Evolutionary conservation across 192 early-diverging fungal genomes (phyloP).

Genomic region (Rhizophagus clarus): DNA sequence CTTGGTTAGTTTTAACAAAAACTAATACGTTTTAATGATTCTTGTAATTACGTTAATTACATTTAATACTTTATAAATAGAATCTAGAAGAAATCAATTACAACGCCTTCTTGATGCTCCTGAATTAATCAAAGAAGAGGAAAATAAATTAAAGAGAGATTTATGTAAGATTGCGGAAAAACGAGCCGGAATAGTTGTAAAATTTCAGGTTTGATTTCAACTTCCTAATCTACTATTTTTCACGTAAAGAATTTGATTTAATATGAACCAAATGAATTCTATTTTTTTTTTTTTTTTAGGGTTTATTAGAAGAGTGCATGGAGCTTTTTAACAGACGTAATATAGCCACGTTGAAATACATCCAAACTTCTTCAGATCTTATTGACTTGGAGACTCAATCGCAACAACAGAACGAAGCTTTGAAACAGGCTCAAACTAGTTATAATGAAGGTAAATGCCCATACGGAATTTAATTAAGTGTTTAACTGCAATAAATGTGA

Average conservation of each 20-base stretch:
- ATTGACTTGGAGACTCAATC: conserved; percentile 35
- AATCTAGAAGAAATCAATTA: conserved; percentile 12
- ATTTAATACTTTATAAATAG: conserved; percentile 2
- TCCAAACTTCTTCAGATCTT: conserved; percentile 37
- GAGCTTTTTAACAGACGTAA: conserved; percentile 35
- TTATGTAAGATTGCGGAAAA: conserved; percentile 28
- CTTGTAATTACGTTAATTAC: neutral
- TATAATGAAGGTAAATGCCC: conserved; percentile 37
- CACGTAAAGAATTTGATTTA: conserved; percentile 23
- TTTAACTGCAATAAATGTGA: too few relatives aligned
- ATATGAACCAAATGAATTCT: neutral
- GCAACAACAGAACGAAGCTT: conserved; percentile 39
- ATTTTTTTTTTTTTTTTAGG: conserved; percentile 11
- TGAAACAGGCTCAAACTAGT: conserved; percentile 43
- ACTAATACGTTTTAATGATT: neutral
- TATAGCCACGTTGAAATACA: conserved; percentile 34
- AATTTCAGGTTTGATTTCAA: conserved; percentile 34
- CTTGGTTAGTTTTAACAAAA: conserved; percentile 41
- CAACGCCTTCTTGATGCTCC: conserved; percentile 1
- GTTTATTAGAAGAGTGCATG: conserved; percentile 34
- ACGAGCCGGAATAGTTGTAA: conserved; percentile 28
- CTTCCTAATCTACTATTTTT: neutral
- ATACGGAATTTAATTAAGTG: neutral
- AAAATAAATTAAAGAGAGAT: conserved; percentile 31
- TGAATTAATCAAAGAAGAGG: conserved; percentile 9